These are phyloP conservation scores for Saccharomycopsis sp. DNA, from an alignment of 805 yeast genomes.

Conservation along the genomic window DNA sequence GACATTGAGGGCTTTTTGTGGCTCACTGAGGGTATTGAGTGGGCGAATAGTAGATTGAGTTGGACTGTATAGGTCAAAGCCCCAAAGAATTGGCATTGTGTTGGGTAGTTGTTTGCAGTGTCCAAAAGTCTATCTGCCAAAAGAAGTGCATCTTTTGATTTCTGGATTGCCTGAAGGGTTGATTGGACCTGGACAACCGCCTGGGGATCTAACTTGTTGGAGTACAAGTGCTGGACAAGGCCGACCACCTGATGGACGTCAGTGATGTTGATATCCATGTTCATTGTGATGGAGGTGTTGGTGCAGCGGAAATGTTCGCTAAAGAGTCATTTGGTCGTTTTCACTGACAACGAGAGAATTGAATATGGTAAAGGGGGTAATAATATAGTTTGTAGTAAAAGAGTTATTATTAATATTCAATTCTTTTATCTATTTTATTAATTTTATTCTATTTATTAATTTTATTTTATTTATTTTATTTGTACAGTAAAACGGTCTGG, in stretches of 20 bases:
- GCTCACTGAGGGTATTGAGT: neutral
- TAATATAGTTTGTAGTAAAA: too few relatives aligned
- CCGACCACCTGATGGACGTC: neutral
- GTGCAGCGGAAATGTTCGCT: too few relatives aligned
- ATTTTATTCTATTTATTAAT: too few relatives aligned
- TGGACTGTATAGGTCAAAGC: constrained; percentile 70
- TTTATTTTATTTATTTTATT: too few relatives aligned
- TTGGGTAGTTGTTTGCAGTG: constrained; percentile 27
- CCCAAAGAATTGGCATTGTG: constrained; percentile 63
- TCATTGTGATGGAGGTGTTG: too few relatives aligned
- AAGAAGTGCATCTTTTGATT: constrained; percentile 42
- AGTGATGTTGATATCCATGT: neutral
- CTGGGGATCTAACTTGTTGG: constrained; percentile 3
- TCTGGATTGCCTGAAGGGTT: constrained; percentile 50
- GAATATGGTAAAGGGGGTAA: too few relatives aligned
- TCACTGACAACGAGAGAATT: too few relatives aligned
- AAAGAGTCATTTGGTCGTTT: too few relatives aligned
- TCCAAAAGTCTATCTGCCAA: constrained; percentile 48
- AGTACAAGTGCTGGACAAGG: constrained; percentile 12
- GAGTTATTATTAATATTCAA: too few relatives aligned
- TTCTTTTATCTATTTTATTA: too few relatives aligned
- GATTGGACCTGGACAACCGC: constrained; percentile 39
- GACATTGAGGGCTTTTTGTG: too few relatives aligned
- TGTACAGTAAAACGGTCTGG: too few relatives aligned
- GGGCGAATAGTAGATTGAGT: constrained; percentile 29